Evolutionary conservation across 495 filamentous ascomycete species (phyloP), one percentile per base, ranked within the genome.

Genomic region (Umbilicaria muhlenbergii): DNA sequence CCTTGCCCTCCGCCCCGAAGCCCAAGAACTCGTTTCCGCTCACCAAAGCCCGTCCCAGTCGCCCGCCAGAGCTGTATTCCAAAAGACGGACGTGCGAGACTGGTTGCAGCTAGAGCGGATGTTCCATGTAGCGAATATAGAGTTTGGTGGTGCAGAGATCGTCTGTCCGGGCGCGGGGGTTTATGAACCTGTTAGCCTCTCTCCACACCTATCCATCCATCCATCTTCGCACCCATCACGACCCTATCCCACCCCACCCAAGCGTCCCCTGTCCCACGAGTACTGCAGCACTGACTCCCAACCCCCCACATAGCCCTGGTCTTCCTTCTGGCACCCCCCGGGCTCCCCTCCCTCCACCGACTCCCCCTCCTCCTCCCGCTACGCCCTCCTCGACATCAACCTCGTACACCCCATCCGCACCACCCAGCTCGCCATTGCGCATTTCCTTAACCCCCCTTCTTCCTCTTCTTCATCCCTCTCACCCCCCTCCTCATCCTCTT

Each of bases 101-200:
- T 83, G 79, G 79, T 38, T 50, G 5, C 63, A 81, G 18, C 66
- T 83, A 2, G 62, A 71, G 37, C 52, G 57, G 12, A 71, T 80
- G 63, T 80, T 84, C 42, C 58, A 68, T 15, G 61, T 66, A 1
- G 71, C 69, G 0, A 59, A 67, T 39, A 53, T 54, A 43, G 66
- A 71, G 37, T 80, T 83, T 45, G 71, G 70, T 11, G 65, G 66
- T 14, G 54, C 74, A 8, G 78, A 83, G 49, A 73, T 83, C 42
- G 75, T 82, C 36, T 77, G 74, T 51, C 76, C 78, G 4, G 78
- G 79, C 10, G 79, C 79, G n/a, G 79, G 79, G 11, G 59, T 83
- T 43, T 82, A 66, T 57, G 79, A 83, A 50, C 78, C 77, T 44
- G 66, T 71, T 56, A 21, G 19, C 5, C 5, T 5, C 2, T 2